Evolutionary conservation across 2,329 filamentous ascomycete species (phyloP).

Genomic region (Diaporthe ampelina): DNA sequence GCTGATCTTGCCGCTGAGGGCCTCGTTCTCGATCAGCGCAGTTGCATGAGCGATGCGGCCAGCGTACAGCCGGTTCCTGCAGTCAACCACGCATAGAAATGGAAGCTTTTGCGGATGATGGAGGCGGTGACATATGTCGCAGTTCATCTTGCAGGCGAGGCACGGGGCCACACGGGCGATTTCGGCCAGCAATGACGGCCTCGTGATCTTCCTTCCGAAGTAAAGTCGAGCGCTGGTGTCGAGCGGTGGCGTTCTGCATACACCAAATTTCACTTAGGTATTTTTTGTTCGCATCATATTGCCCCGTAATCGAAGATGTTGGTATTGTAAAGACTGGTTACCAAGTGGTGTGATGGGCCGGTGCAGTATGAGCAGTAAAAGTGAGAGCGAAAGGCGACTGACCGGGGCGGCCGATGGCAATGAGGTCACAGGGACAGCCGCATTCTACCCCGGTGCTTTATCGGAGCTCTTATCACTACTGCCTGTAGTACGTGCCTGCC

Average conservation of each 20-base stretch:
- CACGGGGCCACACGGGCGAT: not conserved
- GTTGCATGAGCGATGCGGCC: conserved; percentile 72
- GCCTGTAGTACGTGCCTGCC: not conserved
- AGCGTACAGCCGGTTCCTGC: conserved; percentile 77
- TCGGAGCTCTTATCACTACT: conserved; percentile 32
- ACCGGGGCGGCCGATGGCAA: not conserved
- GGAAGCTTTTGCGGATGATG: conserved; percentile 69
- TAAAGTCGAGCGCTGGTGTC: not conserved
- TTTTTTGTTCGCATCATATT: conserved; percentile 1
- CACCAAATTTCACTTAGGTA: not conserved
- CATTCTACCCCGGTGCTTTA: conserved; percentile 3
- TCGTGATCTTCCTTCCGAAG: not conserved
- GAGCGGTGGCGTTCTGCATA: not conserved
- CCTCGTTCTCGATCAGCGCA: conserved; percentile 74
- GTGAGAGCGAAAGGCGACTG: not conserved
- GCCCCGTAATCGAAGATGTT: not conserved
- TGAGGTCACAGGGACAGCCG: conserved; percentile 36
- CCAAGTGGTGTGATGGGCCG: not conserved
- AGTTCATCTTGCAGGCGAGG: conserved; percentile 69
- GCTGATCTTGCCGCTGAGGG: conserved; percentile 64
- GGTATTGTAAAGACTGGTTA: no score
- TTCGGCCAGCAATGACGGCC: not conserved
- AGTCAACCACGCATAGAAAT: conserved; percentile 79
- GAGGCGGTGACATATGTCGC: conserved; percentile 74
- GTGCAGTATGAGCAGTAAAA: not conserved